These are phyloP conservation scores for Phaeoacremonium minimum DNA, from an alignment of 2,329 filamentous ascomycete genomes.

Conservation along the genomic window DNA sequence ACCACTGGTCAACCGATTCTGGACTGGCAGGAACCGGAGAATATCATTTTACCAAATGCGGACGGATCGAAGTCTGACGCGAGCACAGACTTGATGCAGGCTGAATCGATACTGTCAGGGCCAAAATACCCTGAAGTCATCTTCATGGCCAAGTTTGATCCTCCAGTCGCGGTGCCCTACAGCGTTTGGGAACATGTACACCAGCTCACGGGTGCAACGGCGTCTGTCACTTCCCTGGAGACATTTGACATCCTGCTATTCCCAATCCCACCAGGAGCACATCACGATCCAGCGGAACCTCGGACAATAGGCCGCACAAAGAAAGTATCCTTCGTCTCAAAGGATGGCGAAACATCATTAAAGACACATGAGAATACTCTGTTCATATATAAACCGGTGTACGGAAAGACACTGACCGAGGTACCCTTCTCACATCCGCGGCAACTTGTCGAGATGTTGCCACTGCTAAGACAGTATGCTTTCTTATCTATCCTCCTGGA, in stretches of 20 bases:
- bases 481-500: conserved; percentile 62
- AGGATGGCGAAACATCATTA: conserved; percentile 19
- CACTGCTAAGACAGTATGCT: conserved; percentile 70
- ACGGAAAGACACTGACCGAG: conserved; percentile 60
- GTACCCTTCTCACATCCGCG: conserved; percentile 75
- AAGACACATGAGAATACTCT: conserved; percentile 55
- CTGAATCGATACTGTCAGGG: conserved; percentile 31
- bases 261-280: conserved; percentile 41
- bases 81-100: conserved; percentile 47
- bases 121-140: conserved; percentile 64
- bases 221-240: conserved; percentile 28
- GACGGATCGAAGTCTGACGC: conserved; percentile 36
- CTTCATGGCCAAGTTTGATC: conserved; percentile 71
- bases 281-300: conserved; percentile 53
- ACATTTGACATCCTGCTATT: conserved; percentile 58
- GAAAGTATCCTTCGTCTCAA: conserved; percentile 36
- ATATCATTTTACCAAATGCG: conserved; percentile 49
- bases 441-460: conserved; percentile 71
- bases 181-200: conserved; percentile 60
- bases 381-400: conserved; percentile 69
- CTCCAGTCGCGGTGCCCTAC: conserved; percentile 67
- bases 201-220: conserved; percentile 46
- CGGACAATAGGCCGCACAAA: conserved; percentile 49
- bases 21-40: conserved; percentile 71
- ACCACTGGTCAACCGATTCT: conserved; percentile 37